Conservation (phyloP, 306 rosid species). For the Malus sieversii region DNA sequence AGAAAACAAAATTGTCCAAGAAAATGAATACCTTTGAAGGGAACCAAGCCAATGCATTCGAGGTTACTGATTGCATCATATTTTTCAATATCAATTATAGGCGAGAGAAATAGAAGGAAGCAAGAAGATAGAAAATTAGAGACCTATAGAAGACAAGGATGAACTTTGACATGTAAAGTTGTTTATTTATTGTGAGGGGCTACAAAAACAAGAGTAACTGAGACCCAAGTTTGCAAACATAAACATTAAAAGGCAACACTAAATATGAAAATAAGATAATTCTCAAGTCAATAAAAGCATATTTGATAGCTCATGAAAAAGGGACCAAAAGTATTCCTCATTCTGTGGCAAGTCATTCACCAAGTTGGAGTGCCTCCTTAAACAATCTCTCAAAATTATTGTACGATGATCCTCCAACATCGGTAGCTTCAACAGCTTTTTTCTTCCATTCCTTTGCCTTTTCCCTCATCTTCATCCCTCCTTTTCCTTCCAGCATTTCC, state of each 20-base stretch:
- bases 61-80: no score
- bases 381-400: conserved; percentile 28
- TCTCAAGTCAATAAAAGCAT: neutral
- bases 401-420: conserved; percentile 28
- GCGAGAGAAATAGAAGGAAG: no score
- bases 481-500: conserved; percentile 34
- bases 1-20: neutral
- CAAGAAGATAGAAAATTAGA: no score
- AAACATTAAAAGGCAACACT: neutral
- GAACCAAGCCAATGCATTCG: conserved; percentile 9
- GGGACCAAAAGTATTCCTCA: neutral
- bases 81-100: no score
- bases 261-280: neutral
- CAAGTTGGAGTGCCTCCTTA: conserved; percentile 19
- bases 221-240: neutral
- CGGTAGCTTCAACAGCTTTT: conserved; percentile 32
- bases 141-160: no score
- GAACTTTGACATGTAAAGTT: neutral
- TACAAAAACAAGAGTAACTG: neutral
- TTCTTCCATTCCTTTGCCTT: conserved; percentile 25
- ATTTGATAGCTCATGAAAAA: neutral
- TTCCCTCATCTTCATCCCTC: conserved; percentile 19
- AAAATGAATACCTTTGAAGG: conserved; percentile 12
- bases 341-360: neutral
- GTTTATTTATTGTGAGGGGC: neutral